phyloP scores from a whole-genome alignment of 805 yeast genomes.

The Schizosaccharomyces pombe region DNA sequence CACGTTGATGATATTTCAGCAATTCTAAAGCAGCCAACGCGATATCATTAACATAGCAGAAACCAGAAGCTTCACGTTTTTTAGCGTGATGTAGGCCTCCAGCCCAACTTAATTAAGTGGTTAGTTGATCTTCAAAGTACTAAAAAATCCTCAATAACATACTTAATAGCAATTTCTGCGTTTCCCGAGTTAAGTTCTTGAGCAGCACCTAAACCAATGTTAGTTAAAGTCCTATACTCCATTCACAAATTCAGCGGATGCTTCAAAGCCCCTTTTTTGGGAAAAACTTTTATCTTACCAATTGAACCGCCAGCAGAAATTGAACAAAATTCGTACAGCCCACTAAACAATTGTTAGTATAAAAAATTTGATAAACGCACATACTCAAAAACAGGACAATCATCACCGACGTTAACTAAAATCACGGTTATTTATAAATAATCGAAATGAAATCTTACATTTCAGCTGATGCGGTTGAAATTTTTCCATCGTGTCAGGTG shows the following conservation, averaged over 20 bases:
- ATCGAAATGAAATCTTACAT: constrained; percentile 7
- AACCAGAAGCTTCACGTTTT: constrained; percentile 81
- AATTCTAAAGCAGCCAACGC: constrained; percentile 71
- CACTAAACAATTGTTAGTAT: constrained; percentile 36
- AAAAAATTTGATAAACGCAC: background rate
- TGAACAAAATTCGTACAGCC: constrained; percentile 72
- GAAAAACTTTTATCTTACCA: constrained; percentile 20
- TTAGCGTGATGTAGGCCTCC: constrained; percentile 96
- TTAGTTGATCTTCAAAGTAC: too few relatives aligned
- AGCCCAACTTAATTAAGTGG: constrained; percentile 40
- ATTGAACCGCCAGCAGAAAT: constrained; percentile 83
- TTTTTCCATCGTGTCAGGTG: constrained; percentile 5
- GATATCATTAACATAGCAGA: constrained; percentile 77
- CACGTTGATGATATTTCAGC: constrained; percentile 73
- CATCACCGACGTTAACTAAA: constrained; percentile 78
- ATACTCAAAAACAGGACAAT: constrained; percentile 41
- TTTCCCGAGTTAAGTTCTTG: constrained; percentile 59
- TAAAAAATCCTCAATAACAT: background rate
- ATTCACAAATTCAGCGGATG: too few relatives aligned
- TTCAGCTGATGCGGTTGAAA: constrained; percentile 2
- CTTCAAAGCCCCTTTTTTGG: too few relatives aligned
- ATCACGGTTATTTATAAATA: constrained; percentile 8
- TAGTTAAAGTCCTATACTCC: too few relatives aligned
- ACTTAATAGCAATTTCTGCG: constrained; percentile 77
- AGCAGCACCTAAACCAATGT: constrained; percentile 32